A percentile compares a stretch with the other conserved stretches of the same genome.
phyloP scores from a whole-genome alignment of 495 filamentous ascomycete genomes.

The Tirmania nivea region DNA sequence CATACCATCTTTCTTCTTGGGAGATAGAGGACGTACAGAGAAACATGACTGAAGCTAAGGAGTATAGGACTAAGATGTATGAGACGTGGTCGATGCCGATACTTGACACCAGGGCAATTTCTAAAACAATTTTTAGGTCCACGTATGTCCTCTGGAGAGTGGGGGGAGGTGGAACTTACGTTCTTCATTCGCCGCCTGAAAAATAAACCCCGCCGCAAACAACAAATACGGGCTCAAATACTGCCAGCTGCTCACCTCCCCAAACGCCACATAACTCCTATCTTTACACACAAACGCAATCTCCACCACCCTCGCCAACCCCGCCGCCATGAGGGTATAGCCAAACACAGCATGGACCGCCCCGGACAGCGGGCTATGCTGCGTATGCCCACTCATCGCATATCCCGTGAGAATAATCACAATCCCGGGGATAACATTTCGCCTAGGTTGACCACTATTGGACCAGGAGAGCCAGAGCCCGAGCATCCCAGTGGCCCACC shows the following conservation, averaged over 20 bases:
- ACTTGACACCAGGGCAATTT: conserved; percentile 54
- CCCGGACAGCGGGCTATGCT: conserved; percentile 58
- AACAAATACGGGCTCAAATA: conserved; percentile 77
- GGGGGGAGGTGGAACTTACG: conserved; percentile 20
- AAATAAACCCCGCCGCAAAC: conserved; percentile 83
- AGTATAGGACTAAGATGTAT: conserved; percentile 78
- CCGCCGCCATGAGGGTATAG: conserved; percentile 85
- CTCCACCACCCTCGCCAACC: conserved; percentile 66
- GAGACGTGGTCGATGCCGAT: conserved; percentile 69
- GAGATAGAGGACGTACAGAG: conserved; percentile 36
- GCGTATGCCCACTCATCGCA: conserved; percentile 78
- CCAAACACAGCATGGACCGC: conserved; percentile 86
- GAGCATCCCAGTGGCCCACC: conserved; percentile 83
- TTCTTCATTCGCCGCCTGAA: conserved; percentile 94
- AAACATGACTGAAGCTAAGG: conserved; percentile 72
- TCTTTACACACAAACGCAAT: conserved; percentile 72
- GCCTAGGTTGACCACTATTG: conserved; percentile 61
- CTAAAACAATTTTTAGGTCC: background rate
- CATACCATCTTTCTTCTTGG: background rate
- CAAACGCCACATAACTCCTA: conserved; percentile 28
- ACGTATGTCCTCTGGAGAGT: no score
- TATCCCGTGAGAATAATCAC: conserved; percentile 87
- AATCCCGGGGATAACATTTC: conserved; percentile 80
- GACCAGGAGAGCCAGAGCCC: conserved; percentile 73
- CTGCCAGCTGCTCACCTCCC: conserved; percentile 67